Conservation (phyloP, 2,329 filamentous ascomycete species). For the Alternaria gansuensis region DNA sequence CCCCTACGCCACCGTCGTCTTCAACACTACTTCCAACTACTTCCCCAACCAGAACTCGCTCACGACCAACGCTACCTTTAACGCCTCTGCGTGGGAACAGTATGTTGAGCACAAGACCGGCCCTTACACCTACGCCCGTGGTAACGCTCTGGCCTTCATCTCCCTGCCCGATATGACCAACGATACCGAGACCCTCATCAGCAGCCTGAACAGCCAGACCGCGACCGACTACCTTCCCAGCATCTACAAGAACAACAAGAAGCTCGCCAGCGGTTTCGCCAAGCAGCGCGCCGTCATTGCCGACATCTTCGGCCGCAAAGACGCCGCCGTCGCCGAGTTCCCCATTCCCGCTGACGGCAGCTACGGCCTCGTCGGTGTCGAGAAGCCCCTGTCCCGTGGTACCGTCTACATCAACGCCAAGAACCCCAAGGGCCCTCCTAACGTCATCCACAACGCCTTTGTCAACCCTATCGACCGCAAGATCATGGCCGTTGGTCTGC, state of each 20-base stretch:
- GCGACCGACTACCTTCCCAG: conserved; percentile 35
- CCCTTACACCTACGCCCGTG: conserved; percentile 38
- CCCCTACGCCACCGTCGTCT: conserved; percentile 32
- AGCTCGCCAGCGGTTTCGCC: conserved; percentile 33
- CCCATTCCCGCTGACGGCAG: conserved; percentile 50
- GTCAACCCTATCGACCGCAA: conserved; percentile 39
- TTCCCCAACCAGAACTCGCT: conserved; percentile 39
- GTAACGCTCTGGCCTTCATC: conserved; percentile 40
- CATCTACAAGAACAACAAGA: conserved; percentile 35
- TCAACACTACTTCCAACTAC: conserved; percentile 34
- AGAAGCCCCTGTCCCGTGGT: conserved; percentile 47
- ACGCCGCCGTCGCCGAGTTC: conserved; percentile 38
- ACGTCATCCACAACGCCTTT: conserved; percentile 39
- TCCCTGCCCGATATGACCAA: conserved; percentile 38
- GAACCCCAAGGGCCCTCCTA: conserved; percentile 43
- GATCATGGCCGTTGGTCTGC: conserved; percentile 46
- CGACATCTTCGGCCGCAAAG: conserved; percentile 34
- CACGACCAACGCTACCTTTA: conserved; percentile 46
- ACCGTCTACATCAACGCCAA: conserved; percentile 47
- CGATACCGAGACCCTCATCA: conserved; percentile 18
- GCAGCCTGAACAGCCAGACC: conserved; percentile 19
- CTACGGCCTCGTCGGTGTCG: conserved; percentile 39
- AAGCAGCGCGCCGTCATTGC: conserved; percentile 37
- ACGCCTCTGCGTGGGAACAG: conserved; percentile 42
- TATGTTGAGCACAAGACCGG: conserved; percentile 48